These are phyloP conservation scores for Phanerodontia chrysosporium DNA, from an alignment of 768 basidiomycete species.

Conservation along the genomic window DNA sequence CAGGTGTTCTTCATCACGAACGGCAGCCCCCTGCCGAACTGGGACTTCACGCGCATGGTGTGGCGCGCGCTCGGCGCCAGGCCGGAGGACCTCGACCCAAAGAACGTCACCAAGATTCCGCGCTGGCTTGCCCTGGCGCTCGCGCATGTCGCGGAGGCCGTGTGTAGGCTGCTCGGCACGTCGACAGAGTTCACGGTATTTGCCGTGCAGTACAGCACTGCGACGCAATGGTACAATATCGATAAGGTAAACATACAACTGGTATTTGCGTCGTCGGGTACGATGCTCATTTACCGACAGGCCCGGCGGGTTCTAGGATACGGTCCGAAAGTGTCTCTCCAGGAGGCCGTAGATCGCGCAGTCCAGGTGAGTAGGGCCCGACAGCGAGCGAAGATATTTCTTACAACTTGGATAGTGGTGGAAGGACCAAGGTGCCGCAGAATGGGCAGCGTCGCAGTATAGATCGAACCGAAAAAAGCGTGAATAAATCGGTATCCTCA, in stretches of 20 bases:
- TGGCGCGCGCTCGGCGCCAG: conserved; percentile 30
- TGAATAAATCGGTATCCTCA: too few relatives aligned
- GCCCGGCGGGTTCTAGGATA: conserved; percentile 45
- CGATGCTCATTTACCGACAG: conserved; percentile 17
- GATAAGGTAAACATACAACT: conserved; percentile 21
- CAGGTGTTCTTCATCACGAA: conserved; percentile 51
- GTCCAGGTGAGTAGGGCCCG: conserved; percentile 20
- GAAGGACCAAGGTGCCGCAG: too few relatives aligned
- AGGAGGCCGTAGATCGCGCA: conserved; percentile 39
- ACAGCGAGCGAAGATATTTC: too few relatives aligned
- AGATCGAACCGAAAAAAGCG: too few relatives aligned
- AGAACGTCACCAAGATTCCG: conserved; percentile 27
- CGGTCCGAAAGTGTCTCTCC: conserved; percentile 43
- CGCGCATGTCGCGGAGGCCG: conserved; percentile 32
- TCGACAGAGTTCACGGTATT: conserved; percentile 42
- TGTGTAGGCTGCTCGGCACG: conserved; percentile 32
- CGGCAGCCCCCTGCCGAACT: conserved; percentile 46
- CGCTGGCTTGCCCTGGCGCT: conserved; percentile 31
- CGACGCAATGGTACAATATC: conserved; percentile 44
- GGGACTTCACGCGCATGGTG: conserved; percentile 43
- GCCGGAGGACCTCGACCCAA: conserved; percentile 11
- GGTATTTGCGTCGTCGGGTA: not conserved
- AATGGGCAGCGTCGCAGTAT: too few relatives aligned
- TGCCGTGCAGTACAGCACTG: conserved; percentile 36
- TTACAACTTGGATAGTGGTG: too few relatives aligned